A percentile compares a stretch with the other conserved stretches of the same genome.
Evolutionary conservation across 176 grass and related monocot genomes (phyloP).

Genomic region (Cocos nucifera): DNA sequence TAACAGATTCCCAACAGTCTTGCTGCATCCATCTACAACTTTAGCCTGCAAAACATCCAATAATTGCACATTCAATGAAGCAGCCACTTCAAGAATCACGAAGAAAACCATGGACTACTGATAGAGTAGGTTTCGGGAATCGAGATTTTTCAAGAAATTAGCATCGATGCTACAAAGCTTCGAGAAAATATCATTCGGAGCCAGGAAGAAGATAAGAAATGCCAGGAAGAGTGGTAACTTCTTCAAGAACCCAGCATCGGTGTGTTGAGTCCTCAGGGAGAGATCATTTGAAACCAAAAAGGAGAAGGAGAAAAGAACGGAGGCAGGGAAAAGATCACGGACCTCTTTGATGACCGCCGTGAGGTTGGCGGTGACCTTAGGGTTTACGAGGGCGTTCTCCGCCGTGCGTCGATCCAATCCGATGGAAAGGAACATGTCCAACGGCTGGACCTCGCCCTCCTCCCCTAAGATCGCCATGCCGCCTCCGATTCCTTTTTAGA

Average conservation of each 20-base stretch:
- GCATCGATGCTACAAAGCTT: no score
- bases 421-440: slow-evolving; percentile 62
- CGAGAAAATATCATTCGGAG: no score
- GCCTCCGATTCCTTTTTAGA: no score
- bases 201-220: no score
- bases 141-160: no score
- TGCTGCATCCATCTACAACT: slow-evolving; percentile 38
- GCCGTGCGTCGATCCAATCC: slow-evolving; percentile 74
- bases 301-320: neutral
- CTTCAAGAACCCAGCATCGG: no score
- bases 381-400: slow-evolving; percentile 75
- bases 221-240: no score
- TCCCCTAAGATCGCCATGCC: neutral
- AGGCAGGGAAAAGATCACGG: neutral
- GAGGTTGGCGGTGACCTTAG: slow-evolving; percentile 73
- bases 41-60: neutral
- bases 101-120: no score
- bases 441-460: slow-evolving; percentile 13
- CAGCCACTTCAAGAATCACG: no score
- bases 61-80: neutral
- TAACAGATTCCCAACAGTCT: slow-evolving; percentile 73
- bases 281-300: neutral
- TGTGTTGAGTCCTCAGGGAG: neutral
- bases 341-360: slow-evolving; percentile 71
- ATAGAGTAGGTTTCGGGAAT: no score